Evolutionary conservation across 345 rosid genomes (phyloP).

Genomic region (Melaleuca alternifolia): DNA sequence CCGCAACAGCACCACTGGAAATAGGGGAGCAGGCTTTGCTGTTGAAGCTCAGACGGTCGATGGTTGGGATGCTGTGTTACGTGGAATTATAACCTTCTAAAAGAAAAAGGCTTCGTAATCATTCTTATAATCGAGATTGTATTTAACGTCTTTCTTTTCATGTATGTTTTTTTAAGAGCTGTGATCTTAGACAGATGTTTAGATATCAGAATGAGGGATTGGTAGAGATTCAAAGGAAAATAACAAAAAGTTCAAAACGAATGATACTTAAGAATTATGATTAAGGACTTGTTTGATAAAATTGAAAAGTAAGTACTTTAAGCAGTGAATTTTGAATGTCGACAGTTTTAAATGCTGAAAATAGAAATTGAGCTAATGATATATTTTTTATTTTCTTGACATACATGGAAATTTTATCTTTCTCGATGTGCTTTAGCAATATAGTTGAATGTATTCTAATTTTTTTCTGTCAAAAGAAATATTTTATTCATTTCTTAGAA

Average conservation of each 20-base stretch:
- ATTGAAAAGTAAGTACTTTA: not conserved
- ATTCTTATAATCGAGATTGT: no score
- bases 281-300: not conserved
- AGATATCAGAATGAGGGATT: no score
- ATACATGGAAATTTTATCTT: not conserved
- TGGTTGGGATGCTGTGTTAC: no score
- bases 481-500: no score
- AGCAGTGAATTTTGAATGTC: not conserved
- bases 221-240: not conserved
- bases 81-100: no score
- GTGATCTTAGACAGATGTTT: no score
- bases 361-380: not conserved
- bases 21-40: no score
- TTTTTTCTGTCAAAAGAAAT: not conserved
- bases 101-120: no score
- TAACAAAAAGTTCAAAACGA: not conserved
- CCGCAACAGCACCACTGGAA: no score
- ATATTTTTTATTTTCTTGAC: not conserved
- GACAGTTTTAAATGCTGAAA: not conserved
- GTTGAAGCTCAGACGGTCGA: no score
- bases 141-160: no score
- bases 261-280: not conserved
- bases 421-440: not conserved
- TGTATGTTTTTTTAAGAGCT: no score
- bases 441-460: not conserved